Evolutionary conservation across 192 early-diverging fungal genomes (phyloP).

Genomic region (Entophlyctis helioformis): DNA sequence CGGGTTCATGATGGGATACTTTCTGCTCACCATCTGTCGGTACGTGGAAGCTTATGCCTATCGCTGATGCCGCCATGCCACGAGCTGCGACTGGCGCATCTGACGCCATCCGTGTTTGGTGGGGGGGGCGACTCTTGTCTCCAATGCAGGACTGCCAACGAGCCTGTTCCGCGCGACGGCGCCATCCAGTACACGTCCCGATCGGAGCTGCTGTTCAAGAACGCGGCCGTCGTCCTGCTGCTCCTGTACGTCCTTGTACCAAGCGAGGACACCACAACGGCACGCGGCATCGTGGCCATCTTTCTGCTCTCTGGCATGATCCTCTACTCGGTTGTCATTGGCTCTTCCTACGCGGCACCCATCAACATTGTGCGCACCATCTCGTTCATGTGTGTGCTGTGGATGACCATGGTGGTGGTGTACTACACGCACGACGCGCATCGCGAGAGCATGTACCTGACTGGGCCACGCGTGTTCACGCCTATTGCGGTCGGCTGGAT

Average conservation of each 20-base stretch:
- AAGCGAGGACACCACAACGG: conserved; percentile 7
- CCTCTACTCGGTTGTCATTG: conserved; percentile 12
- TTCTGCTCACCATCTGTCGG: conserved; percentile 12
- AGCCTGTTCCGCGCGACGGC: conserved; percentile 12
- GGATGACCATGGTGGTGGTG: conserved; percentile 17
- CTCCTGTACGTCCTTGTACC: conserved; percentile 14
- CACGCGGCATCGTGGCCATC: conserved; percentile 7
- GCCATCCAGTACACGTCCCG: conserved; percentile 15
- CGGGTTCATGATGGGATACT: conserved; percentile 11
- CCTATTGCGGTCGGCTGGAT: too few relatives aligned
- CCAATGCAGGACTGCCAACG: conserved; percentile 10
- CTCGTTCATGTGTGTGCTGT: conserved; percentile 6
- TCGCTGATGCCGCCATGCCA: too few relatives aligned
- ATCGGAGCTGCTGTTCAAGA: conserved; percentile 19
- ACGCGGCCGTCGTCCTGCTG: conserved; percentile 8
- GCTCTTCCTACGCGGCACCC: conserved; percentile 10
- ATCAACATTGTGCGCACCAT: conserved; percentile 10
- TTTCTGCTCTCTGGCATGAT: conserved; percentile 12
- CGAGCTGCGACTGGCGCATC: too few relatives aligned
- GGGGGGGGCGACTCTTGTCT: too few relatives aligned
- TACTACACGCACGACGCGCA: conserved; percentile 19
- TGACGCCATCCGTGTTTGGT: background rate
- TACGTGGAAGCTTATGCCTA: background rate
- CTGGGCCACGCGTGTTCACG: too few relatives aligned
- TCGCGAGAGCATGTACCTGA: too few relatives aligned